Evolutionary conservation across 768 basidiomycete species (phyloP).

Genomic region (Neoboletus magnificus): DNA sequence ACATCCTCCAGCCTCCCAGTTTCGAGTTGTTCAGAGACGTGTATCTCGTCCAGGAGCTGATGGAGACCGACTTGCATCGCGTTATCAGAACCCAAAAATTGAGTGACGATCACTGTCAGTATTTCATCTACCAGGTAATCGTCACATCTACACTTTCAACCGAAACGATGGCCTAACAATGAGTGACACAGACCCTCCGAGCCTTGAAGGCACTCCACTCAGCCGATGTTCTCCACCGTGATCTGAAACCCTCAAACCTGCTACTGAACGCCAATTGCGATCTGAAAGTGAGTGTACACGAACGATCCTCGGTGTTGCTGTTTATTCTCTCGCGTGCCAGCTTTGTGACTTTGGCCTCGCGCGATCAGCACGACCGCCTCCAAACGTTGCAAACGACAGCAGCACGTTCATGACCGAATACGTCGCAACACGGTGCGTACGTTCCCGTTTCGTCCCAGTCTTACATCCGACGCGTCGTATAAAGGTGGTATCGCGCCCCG

Average conservation of each 20-base stretch:
- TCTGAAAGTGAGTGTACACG: conserved; percentile 63
- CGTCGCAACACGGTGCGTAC: conserved; percentile 78
- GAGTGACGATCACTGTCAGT: conserved; percentile 94
- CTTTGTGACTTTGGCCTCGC: conserved; percentile 88
- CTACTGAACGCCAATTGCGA: conserved; percentile 96
- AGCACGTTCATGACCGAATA: conserved; percentile 91
- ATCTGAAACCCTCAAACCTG: conserved; percentile 95
- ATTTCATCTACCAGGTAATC: conserved; percentile 91
- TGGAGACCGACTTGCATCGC: conserved; percentile 94
- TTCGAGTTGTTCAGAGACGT: conserved; percentile 86
- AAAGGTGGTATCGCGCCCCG: conserved; percentile 93
- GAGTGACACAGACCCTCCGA: conserved; percentile 62
- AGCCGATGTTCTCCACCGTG: conserved; percentile 91
- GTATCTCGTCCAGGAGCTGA: conserved; percentile 67
- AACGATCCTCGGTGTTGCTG: background rate
- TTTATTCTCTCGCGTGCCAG: conserved; percentile 33
- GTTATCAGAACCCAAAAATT: conserved; percentile 94
- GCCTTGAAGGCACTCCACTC: conserved; percentile 94
- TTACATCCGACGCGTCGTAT: conserved; percentile 2
- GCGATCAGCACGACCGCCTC: conserved; percentile 70
- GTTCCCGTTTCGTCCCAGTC: background rate
- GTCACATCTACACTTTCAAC: conserved; percentile 1
- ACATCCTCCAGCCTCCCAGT: conserved; percentile 80
- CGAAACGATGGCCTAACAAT: conserved; percentile 1
- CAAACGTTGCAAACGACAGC: conserved; percentile 68